Conservation (phyloP, 208 protist genomes). For the Lotmaria passim region DNA sequence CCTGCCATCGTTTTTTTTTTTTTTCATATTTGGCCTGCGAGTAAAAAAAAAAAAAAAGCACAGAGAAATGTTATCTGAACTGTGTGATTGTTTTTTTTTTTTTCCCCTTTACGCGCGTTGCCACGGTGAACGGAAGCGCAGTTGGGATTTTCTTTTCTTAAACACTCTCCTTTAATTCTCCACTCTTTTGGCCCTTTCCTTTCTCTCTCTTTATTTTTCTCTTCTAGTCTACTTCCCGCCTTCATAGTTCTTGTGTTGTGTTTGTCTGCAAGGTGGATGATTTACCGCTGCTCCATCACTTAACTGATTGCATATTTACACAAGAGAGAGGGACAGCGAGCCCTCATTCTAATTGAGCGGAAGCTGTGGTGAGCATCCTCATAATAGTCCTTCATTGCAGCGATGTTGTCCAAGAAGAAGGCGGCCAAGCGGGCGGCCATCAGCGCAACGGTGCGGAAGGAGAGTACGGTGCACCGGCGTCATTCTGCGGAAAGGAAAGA, state of each 20-base stretch:
- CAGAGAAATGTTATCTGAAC: not conserved
- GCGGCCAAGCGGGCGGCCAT: slow-evolving; percentile 44
- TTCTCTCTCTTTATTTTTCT: slow-evolving; percentile 21
- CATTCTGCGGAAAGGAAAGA: too few relatives aligned
- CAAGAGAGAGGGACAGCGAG: not conserved
- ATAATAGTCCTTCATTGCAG: not conserved
- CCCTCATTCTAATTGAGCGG: not conserved
- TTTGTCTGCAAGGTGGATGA: not conserved
- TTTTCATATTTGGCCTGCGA: too few relatives aligned
- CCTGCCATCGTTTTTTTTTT: too few relatives aligned
- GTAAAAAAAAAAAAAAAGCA: not conserved
- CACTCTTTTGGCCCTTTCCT: slow-evolving; percentile 11
- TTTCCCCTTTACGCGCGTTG: too few relatives aligned
- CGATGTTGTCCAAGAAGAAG: slow-evolving; percentile 80
- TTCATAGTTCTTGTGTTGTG: not conserved
- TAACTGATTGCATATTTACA: not conserved
- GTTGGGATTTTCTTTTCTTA: too few relatives aligned
- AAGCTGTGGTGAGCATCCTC: not conserved
- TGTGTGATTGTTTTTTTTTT: not conserved
- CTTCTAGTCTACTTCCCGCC: slow-evolving; percentile 18
- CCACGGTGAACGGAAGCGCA: too few relatives aligned
- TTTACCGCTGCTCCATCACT: not conserved
- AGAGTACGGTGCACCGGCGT: slow-evolving; percentile 28
- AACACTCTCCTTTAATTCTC: too few relatives aligned
- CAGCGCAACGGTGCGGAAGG: slow-evolving; percentile 45